Evolutionary conservation across 202 grass and related monocot genomes (phyloP).

Genomic region (Carex sylvatica): DNA sequence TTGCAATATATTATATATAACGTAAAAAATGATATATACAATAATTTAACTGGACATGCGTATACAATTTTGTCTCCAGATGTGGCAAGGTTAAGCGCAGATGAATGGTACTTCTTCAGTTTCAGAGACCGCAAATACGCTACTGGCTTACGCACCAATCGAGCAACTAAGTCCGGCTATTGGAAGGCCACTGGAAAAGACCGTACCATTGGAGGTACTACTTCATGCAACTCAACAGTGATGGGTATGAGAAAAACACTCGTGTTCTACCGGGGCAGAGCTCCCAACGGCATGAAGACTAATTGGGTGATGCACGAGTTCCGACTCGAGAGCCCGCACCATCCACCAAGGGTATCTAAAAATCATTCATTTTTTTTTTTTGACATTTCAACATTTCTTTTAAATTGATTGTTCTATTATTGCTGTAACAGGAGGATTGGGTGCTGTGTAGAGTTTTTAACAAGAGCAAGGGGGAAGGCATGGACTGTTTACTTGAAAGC

Average conservation of each 20-base stretch:
- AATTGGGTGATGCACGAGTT: constrained; percentile 77
- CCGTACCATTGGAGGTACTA: constrained; percentile 26
- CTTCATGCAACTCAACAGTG: not conserved
- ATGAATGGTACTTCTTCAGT: constrained; percentile 76
- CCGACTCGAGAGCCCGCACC: constrained; percentile 29
- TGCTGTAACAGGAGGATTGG: constrained; percentile 68
- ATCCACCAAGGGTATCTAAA: constrained; percentile 5
- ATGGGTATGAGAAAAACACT: constrained; percentile 70
- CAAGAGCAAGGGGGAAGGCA: constrained; percentile 38
- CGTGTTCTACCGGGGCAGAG: constrained; percentile 54
- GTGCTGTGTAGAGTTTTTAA: constrained; percentile 70
- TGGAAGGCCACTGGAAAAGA: constrained; percentile 82
- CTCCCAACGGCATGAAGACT: constrained; percentile 49
- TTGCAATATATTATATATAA: not conserved
- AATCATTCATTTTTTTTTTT: not conserved
- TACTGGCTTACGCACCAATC: constrained; percentile 62
- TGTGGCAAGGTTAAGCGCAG: constrained; percentile 36
- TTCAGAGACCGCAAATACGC: constrained; percentile 57
- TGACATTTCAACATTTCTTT: not conserved
- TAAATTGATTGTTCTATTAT: not conserved
- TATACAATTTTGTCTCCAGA: constrained; percentile 28
- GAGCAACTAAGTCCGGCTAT: constrained; percentile 54
- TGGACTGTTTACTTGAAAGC: not conserved
- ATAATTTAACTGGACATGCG: not conserved
- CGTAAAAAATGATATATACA: not conserved